Evolutionary conservation across 108 stramenopile species (phyloP).

Genomic region (Discostella pseudostelligera): DNA sequence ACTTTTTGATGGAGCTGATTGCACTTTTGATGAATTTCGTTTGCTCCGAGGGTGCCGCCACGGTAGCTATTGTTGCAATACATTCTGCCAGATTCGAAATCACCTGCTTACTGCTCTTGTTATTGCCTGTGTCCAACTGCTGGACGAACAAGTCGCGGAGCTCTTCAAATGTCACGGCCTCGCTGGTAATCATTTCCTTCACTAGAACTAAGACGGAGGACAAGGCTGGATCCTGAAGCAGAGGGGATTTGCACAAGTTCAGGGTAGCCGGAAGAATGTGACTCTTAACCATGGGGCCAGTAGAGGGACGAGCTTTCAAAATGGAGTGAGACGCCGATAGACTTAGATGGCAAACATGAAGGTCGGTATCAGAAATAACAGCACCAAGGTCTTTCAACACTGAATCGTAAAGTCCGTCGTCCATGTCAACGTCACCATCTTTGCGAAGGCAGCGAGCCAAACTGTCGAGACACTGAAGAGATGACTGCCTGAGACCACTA

Average conservation of each 20-base stretch:
- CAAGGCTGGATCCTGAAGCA: constrained; percentile 89
- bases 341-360: constrained; percentile 88
- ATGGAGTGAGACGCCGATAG: constrained; percentile 64
- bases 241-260: constrained; percentile 77
- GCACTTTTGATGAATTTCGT: constrained; percentile 48
- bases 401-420: constrained; percentile 57
- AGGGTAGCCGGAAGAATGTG: constrained; percentile 78
- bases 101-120: constrained; percentile 60
- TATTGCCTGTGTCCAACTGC: constrained; percentile 41
- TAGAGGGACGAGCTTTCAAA: constrained; percentile 65
- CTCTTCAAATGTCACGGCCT: constrained; percentile 71
- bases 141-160: constrained; percentile 58
- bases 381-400: constrained; percentile 75
- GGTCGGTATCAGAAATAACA: constrained; percentile 86
- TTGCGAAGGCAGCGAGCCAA: constrained; percentile 66
- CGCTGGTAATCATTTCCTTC: constrained; percentile 57
- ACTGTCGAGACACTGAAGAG: constrained; percentile 78
- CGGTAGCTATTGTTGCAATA: constrained; percentile 70
- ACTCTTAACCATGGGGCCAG: constrained; percentile 52
- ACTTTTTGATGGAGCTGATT: constrained; percentile 49
- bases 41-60: constrained; percentile 48
- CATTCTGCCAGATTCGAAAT: constrained; percentile 81
- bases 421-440: constrained; percentile 16
- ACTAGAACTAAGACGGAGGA: constrained; percentile 73
- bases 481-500: constrained; percentile 79